Conservation (phyloP, 352 stramenopile genomes). For the Phytophthora pinifolia region DNA sequence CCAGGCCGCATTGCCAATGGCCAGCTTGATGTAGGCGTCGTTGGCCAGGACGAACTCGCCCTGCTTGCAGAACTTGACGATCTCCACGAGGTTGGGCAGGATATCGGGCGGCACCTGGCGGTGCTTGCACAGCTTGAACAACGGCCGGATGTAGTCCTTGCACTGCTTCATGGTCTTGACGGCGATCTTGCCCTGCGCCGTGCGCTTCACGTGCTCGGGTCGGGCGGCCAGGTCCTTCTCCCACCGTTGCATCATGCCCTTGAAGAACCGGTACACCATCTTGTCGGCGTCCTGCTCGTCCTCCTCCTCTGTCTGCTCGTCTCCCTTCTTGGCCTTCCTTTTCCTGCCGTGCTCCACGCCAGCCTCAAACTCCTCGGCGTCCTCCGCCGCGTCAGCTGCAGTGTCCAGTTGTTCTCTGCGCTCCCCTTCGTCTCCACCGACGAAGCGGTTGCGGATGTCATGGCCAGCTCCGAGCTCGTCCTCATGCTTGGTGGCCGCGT, state of each 20-base stretch:
- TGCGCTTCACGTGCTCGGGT: constrained; percentile 88
- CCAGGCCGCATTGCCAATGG: constrained; percentile 98
- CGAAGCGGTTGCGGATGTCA: constrained; percentile 77
- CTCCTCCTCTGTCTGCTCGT: constrained; percentile 26
- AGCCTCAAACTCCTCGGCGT: constrained; percentile 33
- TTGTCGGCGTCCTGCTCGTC: constrained; percentile 58
- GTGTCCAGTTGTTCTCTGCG: constrained; percentile 41
- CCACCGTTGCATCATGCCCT: constrained; percentile 93
- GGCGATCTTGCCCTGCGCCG: constrained; percentile 92
- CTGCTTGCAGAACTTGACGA: constrained; percentile 93
- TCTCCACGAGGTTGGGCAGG: constrained; percentile 88
- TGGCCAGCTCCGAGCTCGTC: constrained; percentile 75
- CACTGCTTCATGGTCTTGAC: constrained; percentile 98
- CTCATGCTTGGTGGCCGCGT: constrained; percentile 61
- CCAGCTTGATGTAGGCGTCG: constrained; percentile 97
- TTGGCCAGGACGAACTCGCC: constrained; percentile 95
- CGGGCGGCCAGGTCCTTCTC: constrained; percentile 89
- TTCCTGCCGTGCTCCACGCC: constrained; percentile 13
- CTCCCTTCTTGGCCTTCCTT: constrained; percentile 18
- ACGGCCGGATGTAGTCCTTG: constrained; percentile 98
- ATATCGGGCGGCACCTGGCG: constrained; percentile 90
- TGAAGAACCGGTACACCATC: constrained; percentile 93
- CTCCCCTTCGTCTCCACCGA: constrained; percentile 38
- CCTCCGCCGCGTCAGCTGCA: constrained; percentile 44
- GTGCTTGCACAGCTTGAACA: constrained; percentile 97